Conservation (phyloP, 2,329 filamentous ascomycete genomes). For the Cordyceps farinosa region DNA sequence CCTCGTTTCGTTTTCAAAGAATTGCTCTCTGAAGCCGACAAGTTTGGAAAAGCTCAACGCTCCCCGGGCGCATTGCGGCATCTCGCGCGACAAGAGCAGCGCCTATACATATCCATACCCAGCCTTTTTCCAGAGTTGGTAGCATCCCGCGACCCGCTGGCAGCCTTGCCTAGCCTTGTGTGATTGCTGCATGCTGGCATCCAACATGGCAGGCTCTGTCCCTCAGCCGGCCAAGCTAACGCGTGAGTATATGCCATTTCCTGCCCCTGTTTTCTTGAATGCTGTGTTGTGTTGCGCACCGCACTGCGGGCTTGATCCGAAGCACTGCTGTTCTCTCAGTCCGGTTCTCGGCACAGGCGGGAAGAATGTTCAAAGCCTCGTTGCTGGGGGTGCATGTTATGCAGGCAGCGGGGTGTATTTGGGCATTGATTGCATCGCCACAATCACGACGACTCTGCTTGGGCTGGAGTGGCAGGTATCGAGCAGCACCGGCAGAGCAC, state of each 20-base stretch:
- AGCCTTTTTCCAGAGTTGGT: not conserved
- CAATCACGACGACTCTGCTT: not conserved
- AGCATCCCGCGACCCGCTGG: not conserved
- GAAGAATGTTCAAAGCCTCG: not conserved
- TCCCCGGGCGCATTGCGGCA: too few species aligned
- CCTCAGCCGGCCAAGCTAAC: not conserved
- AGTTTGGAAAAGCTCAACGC: not conserved
- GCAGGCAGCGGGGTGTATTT: not conserved
- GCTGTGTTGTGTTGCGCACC: not conserved
- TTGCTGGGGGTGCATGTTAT: not conserved
- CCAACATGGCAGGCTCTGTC: not conserved
- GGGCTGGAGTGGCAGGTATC: not conserved
- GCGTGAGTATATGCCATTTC: not conserved
- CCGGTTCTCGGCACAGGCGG: not conserved
- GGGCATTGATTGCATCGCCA: conserved; percentile 2
- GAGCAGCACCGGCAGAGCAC: not conserved
- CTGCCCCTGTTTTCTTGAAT: not conserved
- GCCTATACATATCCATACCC: not conserved
- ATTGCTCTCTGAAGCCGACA: not conserved
- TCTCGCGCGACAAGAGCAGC: not conserved
- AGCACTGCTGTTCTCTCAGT: not conserved
- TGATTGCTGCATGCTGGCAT: not conserved
- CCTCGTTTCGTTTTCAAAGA: not conserved
- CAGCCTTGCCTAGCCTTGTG: conserved; percentile 9
- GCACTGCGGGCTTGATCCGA: not conserved